Base-by-base conservation (phyloP, 2,329 filamentous ascomycete species). In the Penicillium verrucosum region DNA sequence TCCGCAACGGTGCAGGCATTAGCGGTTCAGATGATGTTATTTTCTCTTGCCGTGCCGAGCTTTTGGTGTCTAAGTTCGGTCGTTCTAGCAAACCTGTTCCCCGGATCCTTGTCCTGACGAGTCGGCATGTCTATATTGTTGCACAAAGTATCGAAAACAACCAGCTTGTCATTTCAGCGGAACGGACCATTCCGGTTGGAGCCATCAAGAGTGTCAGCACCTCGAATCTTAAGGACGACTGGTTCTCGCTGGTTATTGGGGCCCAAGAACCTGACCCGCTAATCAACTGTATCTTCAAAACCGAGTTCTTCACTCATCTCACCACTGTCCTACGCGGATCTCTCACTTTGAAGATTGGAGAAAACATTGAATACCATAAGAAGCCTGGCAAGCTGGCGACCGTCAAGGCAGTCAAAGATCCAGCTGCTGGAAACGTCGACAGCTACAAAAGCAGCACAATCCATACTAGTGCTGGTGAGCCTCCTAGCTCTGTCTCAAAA, bases 231-330 rank as follows among this genome's bases (percentile, higher is more conserved):
- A 90, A 90, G 62, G 94, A 99, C 67, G 94, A 99, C 75, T 99
- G 94, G 94, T 97, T 99, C 74, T 91, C 93, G 1, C 80, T 99
- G 36, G 90, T 92, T 3, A 83, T 95, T 43, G 91, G 92, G 32
- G 87, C 88, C 9, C 91, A 96, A 70, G 93, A 97, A 72, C 82
- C 94, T 0, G 94, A 99, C 73, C 92, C 94, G n/a, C 81, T 99
- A 23, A 76, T 99, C 68, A 96, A 88, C 76, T 99, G 94, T 70
- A 79, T 97, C 21, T 86, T 99, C 75, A 99, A 99, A 80, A 99
- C 94, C 0, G 94, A 99, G 70, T 87, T 99, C 75, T 96, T 97
- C 70, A 95, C 93, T 0, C 92, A 97, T 61, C 86, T 99, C 78
- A 86, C 88, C 70, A 86, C 85, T 49, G 85, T 86, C 51, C 89